Percentiles rank a stretch among this genome's conserved stretches.
Evolutionary conservation across 352 stramenopile genomes (phyloP).

Genomic region (Pythium phragmiticola): DNA sequence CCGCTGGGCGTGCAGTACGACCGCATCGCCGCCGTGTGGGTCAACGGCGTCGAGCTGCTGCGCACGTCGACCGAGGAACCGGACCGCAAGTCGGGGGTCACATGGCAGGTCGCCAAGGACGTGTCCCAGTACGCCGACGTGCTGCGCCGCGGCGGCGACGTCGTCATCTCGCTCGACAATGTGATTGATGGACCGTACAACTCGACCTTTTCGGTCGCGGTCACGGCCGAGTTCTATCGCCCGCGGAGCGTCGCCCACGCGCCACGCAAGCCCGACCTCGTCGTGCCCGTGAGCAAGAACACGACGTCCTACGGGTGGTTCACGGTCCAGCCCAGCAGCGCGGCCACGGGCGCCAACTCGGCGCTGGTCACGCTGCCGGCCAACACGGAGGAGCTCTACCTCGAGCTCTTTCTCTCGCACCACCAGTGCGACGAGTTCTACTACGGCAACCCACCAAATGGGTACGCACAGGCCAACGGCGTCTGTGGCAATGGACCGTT

Average conservation of each 20-base stretch:
- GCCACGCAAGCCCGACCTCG: conserved; percentile 31
- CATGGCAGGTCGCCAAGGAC: conserved; percentile 70
- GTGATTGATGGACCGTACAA: conserved; percentile 61
- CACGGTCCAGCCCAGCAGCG: conserved; percentile 45
- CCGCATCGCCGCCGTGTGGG: conserved; percentile 69
- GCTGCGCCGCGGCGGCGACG: conserved; percentile 42
- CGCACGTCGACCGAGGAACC: conserved; percentile 76
- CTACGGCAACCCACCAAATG: conserved; percentile 59
- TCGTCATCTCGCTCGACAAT: conserved; percentile 68
- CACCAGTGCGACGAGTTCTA: conserved; percentile 80
- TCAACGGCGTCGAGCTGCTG: conserved; percentile 70
- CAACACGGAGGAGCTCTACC: conserved; percentile 65
- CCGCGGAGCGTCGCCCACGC: conserved; percentile 26
- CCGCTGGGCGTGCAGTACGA: conserved; percentile 62
- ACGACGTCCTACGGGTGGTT: conserved; percentile 63
- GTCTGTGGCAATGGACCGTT: conserved; percentile 54
- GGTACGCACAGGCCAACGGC: conserved; percentile 28
- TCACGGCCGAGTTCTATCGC: conserved; percentile 59
- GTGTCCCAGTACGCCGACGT: conserved; percentile 57
- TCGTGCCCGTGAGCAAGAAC: conserved; percentile 48
- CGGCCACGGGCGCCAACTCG: conserved; percentile 29
- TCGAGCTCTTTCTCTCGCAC: conserved; percentile 70
- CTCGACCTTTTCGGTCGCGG: conserved; percentile 56
- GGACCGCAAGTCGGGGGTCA: conserved; percentile 36
- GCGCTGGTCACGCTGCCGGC: conserved; percentile 45